Evolutionary conservation across 2,329 filamentous ascomycete genomes (phyloP), one percentile per base, ranked within the genome.

Genomic region (Stromatinia cepivora): DNA sequence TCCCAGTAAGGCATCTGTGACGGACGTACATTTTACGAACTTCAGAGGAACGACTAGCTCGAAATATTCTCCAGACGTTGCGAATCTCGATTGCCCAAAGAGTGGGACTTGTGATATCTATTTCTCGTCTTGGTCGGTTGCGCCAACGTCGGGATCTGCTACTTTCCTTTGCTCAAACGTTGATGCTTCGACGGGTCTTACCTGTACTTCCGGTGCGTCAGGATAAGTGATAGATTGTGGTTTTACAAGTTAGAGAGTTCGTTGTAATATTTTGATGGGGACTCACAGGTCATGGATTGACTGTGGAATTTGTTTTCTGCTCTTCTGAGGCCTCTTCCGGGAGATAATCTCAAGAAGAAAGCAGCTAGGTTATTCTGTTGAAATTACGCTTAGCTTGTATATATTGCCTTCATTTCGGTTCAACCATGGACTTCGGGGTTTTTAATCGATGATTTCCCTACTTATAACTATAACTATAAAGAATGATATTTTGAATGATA

Each of bases 21-120:
- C 75, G 0, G 80, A 72, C 20, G 76, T 82, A 6, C 72, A 78
- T 5, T 79, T 82, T 66, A 75, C 77, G 28, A 77, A 78, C 7
- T 80, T 82, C 64, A 76, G 75, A 5, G 81, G 82, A 0, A 80
- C 76, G 10, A 82, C 81, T 0, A 79, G 76, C 48, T 74, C 72
- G 1, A 79, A 79, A 58, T 78, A 83, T 70, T 76, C 76, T 6
- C 76, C 78, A 0, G 75, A 75, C 0, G 77, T 78, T 0, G 79
- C 77, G 2, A 81, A 81, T 68, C 65, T 83, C 11, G 72, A 82
- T 68, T 83, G 81, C 62, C 77, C 79, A 3, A 72, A 76, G 3
- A 73, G 73, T 22, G 81, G 80, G 1, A 80, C 77, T 4, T 83
- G 81, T 69, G 79, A 76, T 63, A 73, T 82, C 28, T 73, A 74